phyloP scores from a whole-genome alignment of 2,329 filamentous ascomycete species.

The Claviceps maximensis region DNA sequence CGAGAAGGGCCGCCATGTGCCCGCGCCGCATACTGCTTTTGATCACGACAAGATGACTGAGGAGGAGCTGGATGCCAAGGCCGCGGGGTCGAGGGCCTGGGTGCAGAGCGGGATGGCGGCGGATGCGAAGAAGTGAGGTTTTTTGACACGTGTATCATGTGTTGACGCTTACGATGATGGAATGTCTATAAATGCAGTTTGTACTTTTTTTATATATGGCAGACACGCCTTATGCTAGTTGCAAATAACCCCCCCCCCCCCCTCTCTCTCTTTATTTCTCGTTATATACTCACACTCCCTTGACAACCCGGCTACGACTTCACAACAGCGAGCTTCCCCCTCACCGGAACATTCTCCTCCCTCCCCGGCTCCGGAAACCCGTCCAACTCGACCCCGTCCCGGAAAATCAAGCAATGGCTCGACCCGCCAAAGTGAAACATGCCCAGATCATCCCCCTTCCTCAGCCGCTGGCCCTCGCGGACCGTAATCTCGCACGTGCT shows the following conservation, averaged over 20 bases:
- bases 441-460: slow-evolving; percentile 58
- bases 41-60: slow-evolving; percentile 29
- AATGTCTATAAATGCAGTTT: too few relatives aligned
- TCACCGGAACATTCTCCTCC: slow-evolving; percentile 26
- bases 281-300: too few relatives aligned
- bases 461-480: slow-evolving; percentile 47
- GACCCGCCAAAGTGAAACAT: slow-evolving; percentile 77
- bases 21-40: slow-evolving; percentile 49
- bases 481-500: slow-evolving; percentile 61
- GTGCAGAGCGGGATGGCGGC: slow-evolving; percentile 57
- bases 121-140: slow-evolving; percentile 38
- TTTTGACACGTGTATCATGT: too few relatives aligned
- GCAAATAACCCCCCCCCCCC: too few relatives aligned
- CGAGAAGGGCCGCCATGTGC: slow-evolving; percentile 64
- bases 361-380: slow-evolving; percentile 23
- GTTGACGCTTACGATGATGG: too few relatives aligned
- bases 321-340: slow-evolving; percentile 23
- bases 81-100: slow-evolving; percentile 44
- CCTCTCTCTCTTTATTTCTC: too few relatives aligned
- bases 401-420: slow-evolving; percentile 55
- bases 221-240: too few relatives aligned
- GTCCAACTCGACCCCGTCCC: slow-evolving; percentile 36
- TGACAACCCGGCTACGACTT: slow-evolving; percentile 3
- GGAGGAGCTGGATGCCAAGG: slow-evolving; percentile 44
- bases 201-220: not conserved